Evolutionary conservation across 2,329 filamentous ascomycete species (phyloP), one percentile per base, ranked within the genome.

Genomic region (Macroventuria anomochaeta): DNA sequence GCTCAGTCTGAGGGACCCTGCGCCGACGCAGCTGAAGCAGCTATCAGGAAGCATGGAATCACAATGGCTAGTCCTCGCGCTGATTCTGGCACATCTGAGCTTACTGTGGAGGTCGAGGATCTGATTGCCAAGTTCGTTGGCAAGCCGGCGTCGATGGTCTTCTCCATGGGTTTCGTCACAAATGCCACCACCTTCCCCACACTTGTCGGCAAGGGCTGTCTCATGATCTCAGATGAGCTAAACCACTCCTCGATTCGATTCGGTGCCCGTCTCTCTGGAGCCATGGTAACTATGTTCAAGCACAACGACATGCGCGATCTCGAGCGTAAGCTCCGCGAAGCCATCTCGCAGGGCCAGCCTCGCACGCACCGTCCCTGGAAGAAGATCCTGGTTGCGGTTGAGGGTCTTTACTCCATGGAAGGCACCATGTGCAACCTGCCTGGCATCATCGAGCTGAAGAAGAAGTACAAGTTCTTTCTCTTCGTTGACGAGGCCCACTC

Each of bases 291-390:
- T 62, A 96, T 93, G 70, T 99, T 97, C 83, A 96, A 92, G 81
- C 95, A 99, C 82, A 99, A 99, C 74, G 90, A 97, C 75, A 96
- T 97, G 88, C 79, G 77, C 23, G 88, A 96, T 65, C 82, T 99
- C 15, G 95, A 99, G 78, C 85, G 85, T 55, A 87, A 89, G 65
- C 85, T 99, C 6, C 89, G 95, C 34, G 93, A 97, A 72, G 89
- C 88, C 62, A 97, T 99, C 71, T 93, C 93, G 12, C 93, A 97
- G 77, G 95, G 95, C 37, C 95, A 99, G 73, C 95, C 95, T 46
- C 89, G 95, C 62, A 99, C 93, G n/a, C 95, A 99, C 76, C 89
- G 95, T 25, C 95, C 95, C 1, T 99, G 95, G 95, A 97, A 96
- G 83, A 99, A 97, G 85, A 97, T 99, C 56, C 76, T 99, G 44